A percentile compares a stretch with the other conserved stretches of the same genome.
These are phyloP conservation scores for Rhynchospora breviuscula DNA, from an alignment of 176 grass and related monocot genomes.

Conservation along the genomic window DNA sequence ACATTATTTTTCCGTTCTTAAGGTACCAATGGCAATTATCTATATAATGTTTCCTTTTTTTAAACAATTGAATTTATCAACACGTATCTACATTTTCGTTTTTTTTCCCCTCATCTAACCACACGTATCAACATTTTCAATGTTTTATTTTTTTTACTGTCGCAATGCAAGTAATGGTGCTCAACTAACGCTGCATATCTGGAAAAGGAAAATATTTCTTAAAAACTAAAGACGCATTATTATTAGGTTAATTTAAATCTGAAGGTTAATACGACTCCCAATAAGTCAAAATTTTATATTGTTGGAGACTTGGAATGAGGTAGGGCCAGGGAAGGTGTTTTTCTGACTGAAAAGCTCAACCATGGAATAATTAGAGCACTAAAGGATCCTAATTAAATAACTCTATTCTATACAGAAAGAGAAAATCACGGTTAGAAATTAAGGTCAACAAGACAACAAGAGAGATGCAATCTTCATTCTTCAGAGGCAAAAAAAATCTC, in stretches of 20 bases:
- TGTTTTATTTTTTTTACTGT: neutral
- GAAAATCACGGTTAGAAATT: neutral
- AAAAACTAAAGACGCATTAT: neutral
- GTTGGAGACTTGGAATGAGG: neutral
- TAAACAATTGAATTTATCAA: neutral
- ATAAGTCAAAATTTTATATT: neutral
- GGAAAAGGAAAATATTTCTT: too few species aligned
- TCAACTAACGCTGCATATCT: neutral
- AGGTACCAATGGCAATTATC: too few species aligned
- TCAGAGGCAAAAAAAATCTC: too few species aligned
- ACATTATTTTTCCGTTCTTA: too few species aligned
- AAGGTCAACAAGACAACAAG: neutral
- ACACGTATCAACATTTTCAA: neutral
- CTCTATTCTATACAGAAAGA: neutral
- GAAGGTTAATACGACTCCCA: neutral
- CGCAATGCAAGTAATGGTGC: neutral
- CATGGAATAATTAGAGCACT: neutral
- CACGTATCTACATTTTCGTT: neutral
- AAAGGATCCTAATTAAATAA: neutral
- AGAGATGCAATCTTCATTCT: neutral
- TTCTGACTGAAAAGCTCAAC: too few species aligned
- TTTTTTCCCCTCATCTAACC: too few species aligned
- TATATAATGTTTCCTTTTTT: neutral
- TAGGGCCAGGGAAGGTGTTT: too few species aligned
- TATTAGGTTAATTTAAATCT: neutral